These are phyloP conservation scores for Adansonia gregorii DNA, from an alignment of 441 rosid genomes.

Conservation along the genomic window DNA sequence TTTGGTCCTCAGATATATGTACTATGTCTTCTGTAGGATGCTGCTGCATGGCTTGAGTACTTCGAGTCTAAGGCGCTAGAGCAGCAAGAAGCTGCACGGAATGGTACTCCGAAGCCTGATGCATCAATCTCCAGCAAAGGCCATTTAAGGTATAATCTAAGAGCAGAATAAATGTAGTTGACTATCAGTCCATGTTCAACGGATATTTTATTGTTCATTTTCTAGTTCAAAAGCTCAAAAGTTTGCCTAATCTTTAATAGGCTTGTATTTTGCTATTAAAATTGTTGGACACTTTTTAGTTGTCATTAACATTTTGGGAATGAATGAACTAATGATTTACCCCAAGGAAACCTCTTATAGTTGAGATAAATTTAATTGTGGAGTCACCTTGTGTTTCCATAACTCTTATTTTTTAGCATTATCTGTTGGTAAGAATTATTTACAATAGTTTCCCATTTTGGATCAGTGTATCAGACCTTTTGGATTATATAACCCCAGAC, in stretches of 20 bases:
- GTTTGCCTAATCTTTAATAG: conserved; percentile 12
- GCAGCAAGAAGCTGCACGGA: conserved; percentile 89
- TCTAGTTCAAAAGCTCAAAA: conserved; percentile 10
- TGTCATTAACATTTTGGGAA: neutral
- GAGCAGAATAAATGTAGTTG: conserved; percentile 6
- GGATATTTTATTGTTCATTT: conserved; percentile 13
- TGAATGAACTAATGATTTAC: neutral
- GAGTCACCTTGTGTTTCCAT: neutral
- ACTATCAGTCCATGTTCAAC: neutral
- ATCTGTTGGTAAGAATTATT: conserved; percentile 18
- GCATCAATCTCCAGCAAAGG: conserved; percentile 90
- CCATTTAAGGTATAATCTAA: conserved; percentile 61
- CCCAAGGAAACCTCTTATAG: neutral
- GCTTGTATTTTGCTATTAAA: conserved; percentile 6
- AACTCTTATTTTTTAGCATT: neutral
- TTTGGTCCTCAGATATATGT: conserved; percentile 24
- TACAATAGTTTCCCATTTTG: conserved; percentile 32
- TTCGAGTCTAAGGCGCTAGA: conserved; percentile 82
- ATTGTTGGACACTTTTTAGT: neutral
- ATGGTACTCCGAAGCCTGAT: conserved; percentile 83
- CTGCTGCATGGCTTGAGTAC: conserved; percentile 88
- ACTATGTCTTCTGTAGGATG: conserved; percentile 55
- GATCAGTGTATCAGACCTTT: conserved; percentile 80
- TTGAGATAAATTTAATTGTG: neutral
- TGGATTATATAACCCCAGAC: conserved; percentile 81